Base-by-base conservation (phyloP, 345 rosid species). In the Clarkia xantiana region DNA sequence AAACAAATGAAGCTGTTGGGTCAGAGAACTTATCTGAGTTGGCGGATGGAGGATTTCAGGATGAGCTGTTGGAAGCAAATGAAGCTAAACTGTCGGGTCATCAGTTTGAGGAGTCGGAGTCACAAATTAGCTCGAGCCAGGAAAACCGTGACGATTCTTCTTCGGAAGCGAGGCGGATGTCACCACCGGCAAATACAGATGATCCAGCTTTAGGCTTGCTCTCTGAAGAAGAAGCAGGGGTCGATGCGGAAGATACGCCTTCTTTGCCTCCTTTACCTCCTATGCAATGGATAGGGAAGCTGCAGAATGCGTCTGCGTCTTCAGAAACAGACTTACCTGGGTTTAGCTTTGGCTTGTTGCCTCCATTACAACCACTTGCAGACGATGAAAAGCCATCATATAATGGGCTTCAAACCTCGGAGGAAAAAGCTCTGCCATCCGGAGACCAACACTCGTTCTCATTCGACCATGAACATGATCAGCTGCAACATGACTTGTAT, bases 201-300 rank as follows among this genome's bases (percentile, higher is more conserved):
- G 56, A 65, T 58, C 75, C 78, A 50, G 57, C 66, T 45, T 71
- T 59, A 62, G 66, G 66, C 47, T 49, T 53, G 41, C 48, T 60
- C 23, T 71, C 78, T 55, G 76, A 61, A 61, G 56, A 67, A n/a
- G n/a, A n/a, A 59, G 56, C 66, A 54, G 45, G 71, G 54, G 71
- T 58, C 34, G 62, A 42, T 53, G 51, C 57, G 42, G 82, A 74
- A 53, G 89, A 78, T 54, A 63, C 71, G 70, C 97, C 95, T 36
- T n/a, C n/a, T n/a, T n/a, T n/a, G n/a, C n/a, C n/a, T n/a, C 95
- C 97, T 62, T 70, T 85, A 60, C 94, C 95, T 65, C 94, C 95
- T 56, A 69, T 86, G 78, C 88, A 90, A 41, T 85, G 95, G 97
- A 39, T 74, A 40, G 86, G 91, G 50, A 86, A 69, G 72, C 58